phyloP scores from a whole-genome alignment of 2,329 filamentous ascomycete species.

The Claviceps sorghi region DNA sequence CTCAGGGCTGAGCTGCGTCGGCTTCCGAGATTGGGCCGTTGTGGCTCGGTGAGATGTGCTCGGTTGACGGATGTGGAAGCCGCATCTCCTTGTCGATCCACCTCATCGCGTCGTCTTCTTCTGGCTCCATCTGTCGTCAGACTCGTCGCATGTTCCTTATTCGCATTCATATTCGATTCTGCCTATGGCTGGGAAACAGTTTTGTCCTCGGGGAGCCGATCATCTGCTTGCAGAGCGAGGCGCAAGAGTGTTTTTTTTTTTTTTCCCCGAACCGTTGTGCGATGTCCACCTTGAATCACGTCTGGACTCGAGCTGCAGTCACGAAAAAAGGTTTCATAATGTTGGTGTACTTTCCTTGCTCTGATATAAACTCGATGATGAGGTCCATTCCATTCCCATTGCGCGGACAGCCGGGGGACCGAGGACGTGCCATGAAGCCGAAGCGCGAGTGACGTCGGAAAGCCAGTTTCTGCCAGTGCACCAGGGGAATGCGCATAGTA shows the following conservation, averaged over 20 bases:
- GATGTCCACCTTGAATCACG: not conserved
- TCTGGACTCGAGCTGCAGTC: not conserved
- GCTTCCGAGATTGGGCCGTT: not conserved
- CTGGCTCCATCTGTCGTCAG: not conserved
- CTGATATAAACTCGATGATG: too few relatives aligned
- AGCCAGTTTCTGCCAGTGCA: not conserved
- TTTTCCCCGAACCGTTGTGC: not conserved
- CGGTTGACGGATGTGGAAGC: conserved; percentile 2
- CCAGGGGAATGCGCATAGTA: not conserved
- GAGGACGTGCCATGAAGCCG: not conserved
- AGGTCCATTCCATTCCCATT: too few relatives aligned
- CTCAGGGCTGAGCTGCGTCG: conserved; percentile 16
- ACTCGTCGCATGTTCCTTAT: not conserved
- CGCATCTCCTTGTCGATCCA: not conserved
- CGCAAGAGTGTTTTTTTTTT: too few relatives aligned
- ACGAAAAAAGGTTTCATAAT: not conserved
- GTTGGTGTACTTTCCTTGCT: not conserved
- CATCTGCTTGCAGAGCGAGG: not conserved
- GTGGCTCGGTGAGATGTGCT: conserved; percentile 7
- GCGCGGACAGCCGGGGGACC: too few relatives aligned
- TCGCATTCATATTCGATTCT: not conserved
- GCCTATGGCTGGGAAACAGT: not conserved
- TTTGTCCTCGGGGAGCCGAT: not conserved
- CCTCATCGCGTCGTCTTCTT: not conserved
- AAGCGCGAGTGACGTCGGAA: conserved; percentile 1